Percentiles rank a stretch among this genome's conserved stretches.
phyloP scores from a whole-genome alignment of 164 flowering plant genomes.

The Umbilicus rupestris region DNA sequence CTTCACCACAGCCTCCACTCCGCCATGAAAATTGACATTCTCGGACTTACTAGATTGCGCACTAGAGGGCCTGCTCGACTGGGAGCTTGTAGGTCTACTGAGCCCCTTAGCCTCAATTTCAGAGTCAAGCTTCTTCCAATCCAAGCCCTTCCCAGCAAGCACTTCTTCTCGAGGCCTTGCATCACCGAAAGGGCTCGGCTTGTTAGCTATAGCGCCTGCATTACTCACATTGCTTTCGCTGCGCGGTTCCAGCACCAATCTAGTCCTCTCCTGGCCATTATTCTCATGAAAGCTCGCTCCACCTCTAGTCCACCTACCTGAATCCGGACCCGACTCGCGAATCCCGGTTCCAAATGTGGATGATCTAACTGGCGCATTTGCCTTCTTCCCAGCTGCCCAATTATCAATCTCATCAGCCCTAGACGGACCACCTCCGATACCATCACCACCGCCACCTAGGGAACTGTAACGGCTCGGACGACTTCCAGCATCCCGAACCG shows the following conservation, averaged over 20 bases:
- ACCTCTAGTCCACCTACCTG: conserved; percentile 40
- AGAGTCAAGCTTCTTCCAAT: conserved; percentile 87
- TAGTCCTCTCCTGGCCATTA: conserved; percentile 82
- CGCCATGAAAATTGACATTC: not conserved
- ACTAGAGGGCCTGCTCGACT: conserved; percentile 2
- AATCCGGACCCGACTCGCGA: conserved; percentile 21
- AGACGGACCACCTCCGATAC: conserved; percentile 24
- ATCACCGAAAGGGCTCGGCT: conserved; percentile 60
- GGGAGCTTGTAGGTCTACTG: conserved; percentile 9
- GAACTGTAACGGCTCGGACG: conserved; percentile 44
- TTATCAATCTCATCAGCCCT: conserved; percentile 77
- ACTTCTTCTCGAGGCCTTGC: conserved; percentile 96
- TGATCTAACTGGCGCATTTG: conserved; percentile 12
- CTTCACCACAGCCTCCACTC: not conserved
- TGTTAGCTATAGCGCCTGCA: conserved; percentile 33
- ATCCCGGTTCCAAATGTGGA: conserved; percentile 28
- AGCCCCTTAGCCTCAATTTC: conserved; percentile 53
- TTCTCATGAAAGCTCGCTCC: conserved; percentile 36
- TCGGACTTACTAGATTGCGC: not conserved
- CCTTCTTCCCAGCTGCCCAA: conserved; percentile 57
- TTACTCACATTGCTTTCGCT: conserved; percentile 46
- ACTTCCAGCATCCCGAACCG: conserved; percentile 10
- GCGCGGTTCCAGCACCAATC: conserved; percentile 73
- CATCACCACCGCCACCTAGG: conserved; percentile 37
- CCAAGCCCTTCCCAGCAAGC: conserved; percentile 80